Evolutionary conservation across 2,329 filamentous ascomycete genomes (phyloP).

Genomic region (Fusarium graminum): DNA sequence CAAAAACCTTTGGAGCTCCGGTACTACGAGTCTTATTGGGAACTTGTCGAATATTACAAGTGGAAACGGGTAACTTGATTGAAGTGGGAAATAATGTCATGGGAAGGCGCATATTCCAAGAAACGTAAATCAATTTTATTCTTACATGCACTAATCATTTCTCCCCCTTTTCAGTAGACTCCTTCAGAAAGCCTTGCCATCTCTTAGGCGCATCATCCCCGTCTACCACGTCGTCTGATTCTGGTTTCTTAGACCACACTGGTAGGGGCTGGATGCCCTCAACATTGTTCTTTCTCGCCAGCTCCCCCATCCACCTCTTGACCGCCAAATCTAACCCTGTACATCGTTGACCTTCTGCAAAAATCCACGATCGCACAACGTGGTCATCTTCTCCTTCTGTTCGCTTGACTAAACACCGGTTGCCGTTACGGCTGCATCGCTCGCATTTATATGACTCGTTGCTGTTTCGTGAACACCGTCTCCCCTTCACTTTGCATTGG

Average conservation of each 20-base stretch:
- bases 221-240: constrained; percentile 1
- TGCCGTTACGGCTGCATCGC: constrained; percentile 46
- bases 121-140: constrained; percentile 1
- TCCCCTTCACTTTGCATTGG: constrained; percentile 40
- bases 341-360: constrained; percentile 6
- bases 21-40: constrained; percentile 4
- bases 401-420: constrained; percentile 54
- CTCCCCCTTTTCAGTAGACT: background rate
- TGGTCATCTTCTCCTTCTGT: constrained; percentile 63
- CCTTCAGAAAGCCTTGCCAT: constrained; percentile 36
- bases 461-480: constrained; percentile 46
- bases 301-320: constrained; percentile 13
- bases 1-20: constrained; percentile 8
- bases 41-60: constrained; percentile 2
- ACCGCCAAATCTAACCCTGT: background rate
- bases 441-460: constrained; percentile 24
- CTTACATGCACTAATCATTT: background rate
- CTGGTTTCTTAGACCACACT: constrained; percentile 36
- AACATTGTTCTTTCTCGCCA: background rate
- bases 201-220: constrained; percentile 9
- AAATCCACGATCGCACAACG: constrained; percentile 57
- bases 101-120: constrained; percentile 3
- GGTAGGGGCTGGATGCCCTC: constrained; percentile 18
- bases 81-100: constrained; percentile 1
- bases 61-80: constrained; percentile 8